phyloP scores from a whole-genome alignment of 306 rosid species.

The Hylodesmum podocarpum region DNA sequence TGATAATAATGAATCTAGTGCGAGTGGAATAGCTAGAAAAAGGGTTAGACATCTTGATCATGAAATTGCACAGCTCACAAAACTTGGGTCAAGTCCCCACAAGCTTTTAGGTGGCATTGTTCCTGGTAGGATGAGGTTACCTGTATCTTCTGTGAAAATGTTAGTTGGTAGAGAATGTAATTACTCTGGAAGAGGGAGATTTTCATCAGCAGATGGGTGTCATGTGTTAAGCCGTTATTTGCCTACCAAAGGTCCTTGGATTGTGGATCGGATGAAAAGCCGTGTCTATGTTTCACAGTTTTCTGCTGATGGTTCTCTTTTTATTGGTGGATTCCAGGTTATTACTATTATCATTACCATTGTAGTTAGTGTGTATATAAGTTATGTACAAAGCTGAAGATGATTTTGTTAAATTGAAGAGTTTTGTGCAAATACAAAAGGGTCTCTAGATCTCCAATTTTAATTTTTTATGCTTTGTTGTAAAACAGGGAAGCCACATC shows the following conservation, averaged over 20 bases:
- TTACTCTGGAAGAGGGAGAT: conserved; percentile 52
- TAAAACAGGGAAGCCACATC: conserved; percentile 74
- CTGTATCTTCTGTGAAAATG: conserved; percentile 54
- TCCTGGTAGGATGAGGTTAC: conserved; percentile 46
- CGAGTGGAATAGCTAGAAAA: conserved; percentile 23
- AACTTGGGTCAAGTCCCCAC: conserved; percentile 45
- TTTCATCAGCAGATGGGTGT: conserved; percentile 51
- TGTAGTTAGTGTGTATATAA: conserved; percentile 7
- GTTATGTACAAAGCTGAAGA: conserved; percentile 17
- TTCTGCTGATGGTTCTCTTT: conserved; percentile 61
- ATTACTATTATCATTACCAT: background rate
- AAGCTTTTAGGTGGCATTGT: conserved; percentile 33
- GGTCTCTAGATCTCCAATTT: background rate
- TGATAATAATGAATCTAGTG: conserved; percentile 27
- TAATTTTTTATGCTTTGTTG: conserved; percentile 19
- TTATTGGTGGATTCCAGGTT: conserved; percentile 61
- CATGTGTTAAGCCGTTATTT: conserved; percentile 56
- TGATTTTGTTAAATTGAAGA: conserved; percentile 13
- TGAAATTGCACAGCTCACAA: conserved; percentile 54
- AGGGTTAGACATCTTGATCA: conserved; percentile 43
- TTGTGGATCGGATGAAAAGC: conserved; percentile 46
- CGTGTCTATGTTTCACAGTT: conserved; percentile 61
- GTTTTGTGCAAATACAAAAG: conserved; percentile 16
- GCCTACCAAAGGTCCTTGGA: conserved; percentile 54
- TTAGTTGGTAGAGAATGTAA: conserved; percentile 52